Base-by-base conservation (phyloP, 129 eudicot genomes). In the Kitagawia praeruptora region DNA sequence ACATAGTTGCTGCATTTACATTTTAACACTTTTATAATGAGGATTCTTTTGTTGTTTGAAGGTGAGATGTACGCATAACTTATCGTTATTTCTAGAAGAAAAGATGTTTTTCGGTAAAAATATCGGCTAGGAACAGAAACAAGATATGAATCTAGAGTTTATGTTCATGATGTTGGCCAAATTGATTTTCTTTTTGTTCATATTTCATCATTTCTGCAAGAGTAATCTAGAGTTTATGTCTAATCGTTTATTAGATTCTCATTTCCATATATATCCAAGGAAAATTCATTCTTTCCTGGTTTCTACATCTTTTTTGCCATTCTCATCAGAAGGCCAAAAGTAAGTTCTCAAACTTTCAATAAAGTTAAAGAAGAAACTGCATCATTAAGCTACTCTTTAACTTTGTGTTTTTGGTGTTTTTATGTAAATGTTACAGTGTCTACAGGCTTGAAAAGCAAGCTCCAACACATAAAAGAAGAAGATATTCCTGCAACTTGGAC, bases 391-490 rank as follows among this genome's bases (percentile, higher is more conserved):
- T 44, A 23, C 47, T 73, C 51, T 19, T 42, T 81, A 61, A 45
- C 48, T 23, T 74, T 12, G 74, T 82, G 16, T n/a, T 49, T n/a
- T 14, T 66, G 18, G 41, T 66, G 72, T 66, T 66, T 48, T 77
- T 70, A 64, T 84, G 54, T 78, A 63, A 77, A 46, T 77, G 80
- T 40, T 82, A 77, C 73, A 87, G 91, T 88, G 96, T 83, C 87
- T 16, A 76, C 81, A 67, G 81, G 86, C 76, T 75, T 81, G 56
- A 74, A 73, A 70, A 53, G 69, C 28, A 85, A 44, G 88, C 86
- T 93, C 46, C 89, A 85, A 70, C 84, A 89, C 80, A 93, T 93
- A 39, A 83, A 85, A 70, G 98, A 93, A 85, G 93, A 91, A n/a
- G 79, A 78, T 38, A 85, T 67, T 47, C 88, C 76, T 13, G 86